A percentile compares a stretch with the other conserved stretches of the same genome.
phyloP scores from a whole-genome alignment of 2,329 filamentous ascomycete species.

The Aspergillus brunneoviolaceus region DNA sequence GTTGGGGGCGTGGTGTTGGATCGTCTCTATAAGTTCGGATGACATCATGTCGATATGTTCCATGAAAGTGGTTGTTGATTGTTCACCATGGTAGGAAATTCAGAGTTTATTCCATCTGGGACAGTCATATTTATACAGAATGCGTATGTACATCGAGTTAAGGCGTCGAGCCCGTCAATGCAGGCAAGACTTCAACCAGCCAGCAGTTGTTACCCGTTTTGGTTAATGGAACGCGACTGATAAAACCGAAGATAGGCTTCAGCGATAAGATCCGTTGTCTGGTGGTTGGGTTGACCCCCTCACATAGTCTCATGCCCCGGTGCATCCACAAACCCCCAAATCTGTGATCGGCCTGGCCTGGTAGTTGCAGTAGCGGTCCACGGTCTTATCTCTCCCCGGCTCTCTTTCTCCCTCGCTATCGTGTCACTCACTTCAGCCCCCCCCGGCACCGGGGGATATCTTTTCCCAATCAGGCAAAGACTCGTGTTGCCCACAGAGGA shows the following conservation, averaged over 20 bases:
- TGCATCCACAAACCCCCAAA: neutral
- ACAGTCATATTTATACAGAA: neutral
- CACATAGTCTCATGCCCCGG: neutral
- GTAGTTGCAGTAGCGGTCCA: slow-evolving; percentile 1
- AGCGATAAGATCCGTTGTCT: neutral
- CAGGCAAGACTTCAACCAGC: neutral
- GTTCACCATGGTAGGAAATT: neutral
- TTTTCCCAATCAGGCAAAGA: slow-evolving; percentile 39
- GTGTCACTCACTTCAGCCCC: neutral
- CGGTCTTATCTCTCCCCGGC: slow-evolving; percentile 12
- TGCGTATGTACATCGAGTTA: neutral
- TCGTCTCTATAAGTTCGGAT: slow-evolving; percentile 1
- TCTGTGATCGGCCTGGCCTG: neutral
- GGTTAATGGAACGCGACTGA: slow-evolving; percentile 31
- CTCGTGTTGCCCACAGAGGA: slow-evolving; percentile 9
- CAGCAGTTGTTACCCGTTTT: slow-evolving; percentile 22
- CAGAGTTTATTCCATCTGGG: too few relatives aligned
- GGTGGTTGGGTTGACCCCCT: neutral
- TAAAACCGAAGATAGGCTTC: neutral
- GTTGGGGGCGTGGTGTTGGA: slow-evolving; percentile 22
- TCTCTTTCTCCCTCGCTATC: neutral
- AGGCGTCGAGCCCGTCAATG: neutral
- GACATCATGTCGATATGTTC: slow-evolving; percentile 2
- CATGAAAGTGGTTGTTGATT: too few relatives aligned
- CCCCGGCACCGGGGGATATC: slow-evolving; percentile 28